phyloP scores from a whole-genome alignment of 768 basidiomycete species.

The Auricularia sp. region DNA sequence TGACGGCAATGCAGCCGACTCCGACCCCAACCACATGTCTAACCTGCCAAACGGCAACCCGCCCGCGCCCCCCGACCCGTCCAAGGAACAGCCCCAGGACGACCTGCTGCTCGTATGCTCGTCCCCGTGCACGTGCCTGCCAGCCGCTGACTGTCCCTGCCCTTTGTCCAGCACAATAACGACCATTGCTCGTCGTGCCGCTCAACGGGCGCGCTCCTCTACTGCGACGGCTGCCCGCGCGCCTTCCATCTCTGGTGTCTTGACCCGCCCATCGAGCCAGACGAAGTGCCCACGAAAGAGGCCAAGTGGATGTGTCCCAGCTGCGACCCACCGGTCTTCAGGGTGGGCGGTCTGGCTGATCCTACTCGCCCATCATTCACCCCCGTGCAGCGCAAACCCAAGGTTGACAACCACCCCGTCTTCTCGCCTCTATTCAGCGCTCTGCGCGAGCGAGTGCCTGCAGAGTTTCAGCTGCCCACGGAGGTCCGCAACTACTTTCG shows the following conservation, averaged over 20 bases:
- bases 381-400: slow-evolving; percentile 19
- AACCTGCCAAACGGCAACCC: neutral
- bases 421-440: slow-evolving; percentile 65
- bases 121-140: neutral
- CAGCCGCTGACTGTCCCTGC: slow-evolving; percentile 3
- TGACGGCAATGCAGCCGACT: slow-evolving; percentile 5
- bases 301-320: slow-evolving; percentile 70
- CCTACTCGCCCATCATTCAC: slow-evolving; percentile 9
- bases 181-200: slow-evolving; percentile 83
- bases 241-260: slow-evolving; percentile 96
- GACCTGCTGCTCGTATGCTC: neutral
- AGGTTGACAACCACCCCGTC: slow-evolving; percentile 58
- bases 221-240: slow-evolving; percentile 93
- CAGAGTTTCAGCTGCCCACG: slow-evolving; percentile 78
- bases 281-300: slow-evolving; percentile 73
- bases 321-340: slow-evolving; percentile 49
- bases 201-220: slow-evolving; percentile 75
- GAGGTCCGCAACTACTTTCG: slow-evolving; percentile 78
- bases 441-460: slow-evolving; percentile 58
- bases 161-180: slow-evolving; percentile 44
- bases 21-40: slow-evolving; percentile 8
- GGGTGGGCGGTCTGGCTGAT: slow-evolving; percentile 18
- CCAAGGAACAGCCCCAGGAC: neutral
- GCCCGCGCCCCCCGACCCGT: neutral
- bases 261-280: slow-evolving; percentile 85